These are phyloP conservation scores for Catunica adiposa DNA, from an alignment of 2,329 filamentous ascomycete genomes.

Conservation along the genomic window DNA sequence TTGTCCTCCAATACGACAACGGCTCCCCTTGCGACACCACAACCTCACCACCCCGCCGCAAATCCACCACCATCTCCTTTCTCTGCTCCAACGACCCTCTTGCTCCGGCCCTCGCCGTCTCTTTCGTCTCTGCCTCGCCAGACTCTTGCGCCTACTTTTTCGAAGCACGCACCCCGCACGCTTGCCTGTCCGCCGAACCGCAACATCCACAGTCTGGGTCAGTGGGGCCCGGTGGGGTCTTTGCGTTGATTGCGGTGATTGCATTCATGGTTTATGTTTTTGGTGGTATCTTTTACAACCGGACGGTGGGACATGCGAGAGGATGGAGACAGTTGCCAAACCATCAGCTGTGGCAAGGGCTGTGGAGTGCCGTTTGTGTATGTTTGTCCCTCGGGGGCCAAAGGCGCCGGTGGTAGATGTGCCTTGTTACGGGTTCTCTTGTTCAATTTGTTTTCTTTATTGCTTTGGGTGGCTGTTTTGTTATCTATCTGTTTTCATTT, in stretches of 20 bases:
- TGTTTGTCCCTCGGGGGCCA: slow-evolving; percentile 12
- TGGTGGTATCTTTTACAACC: slow-evolving; percentile 88
- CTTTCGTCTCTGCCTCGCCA: slow-evolving; percentile 67
- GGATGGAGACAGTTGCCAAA: slow-evolving; percentile 94
- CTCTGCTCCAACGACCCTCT: slow-evolving; percentile 76
- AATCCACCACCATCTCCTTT: slow-evolving; percentile 81
- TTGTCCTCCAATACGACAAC: slow-evolving; percentile 60
- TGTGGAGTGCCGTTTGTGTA: slow-evolving; percentile 30
- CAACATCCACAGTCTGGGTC: slow-evolving; percentile 49
- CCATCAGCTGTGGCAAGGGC: slow-evolving; percentile 79
- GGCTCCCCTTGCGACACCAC: slow-evolving; percentile 52
- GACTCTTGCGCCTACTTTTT: slow-evolving; percentile 95
- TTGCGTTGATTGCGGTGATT: slow-evolving; percentile 65
- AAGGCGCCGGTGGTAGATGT: slow-evolving; percentile 12
- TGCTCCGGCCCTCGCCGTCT: slow-evolving; percentile 49
- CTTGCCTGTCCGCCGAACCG: slow-evolving; percentile 52
- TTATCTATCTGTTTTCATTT: background rate
- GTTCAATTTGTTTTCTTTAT: slow-evolving; percentile 2
- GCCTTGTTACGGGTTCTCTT: too few relatives aligned
- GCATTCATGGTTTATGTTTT: slow-evolving; percentile 77
- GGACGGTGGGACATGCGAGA: slow-evolving; percentile 81
- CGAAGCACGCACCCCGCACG: slow-evolving; percentile 71
- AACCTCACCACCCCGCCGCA: slow-evolving; percentile 29
- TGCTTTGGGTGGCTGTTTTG: slow-evolving; percentile 3
- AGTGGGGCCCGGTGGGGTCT: slow-evolving; percentile 57